phyloP scores from a whole-genome alignment of 2,329 filamentous ascomycete species.

The Thelonectria rubi region DNA sequence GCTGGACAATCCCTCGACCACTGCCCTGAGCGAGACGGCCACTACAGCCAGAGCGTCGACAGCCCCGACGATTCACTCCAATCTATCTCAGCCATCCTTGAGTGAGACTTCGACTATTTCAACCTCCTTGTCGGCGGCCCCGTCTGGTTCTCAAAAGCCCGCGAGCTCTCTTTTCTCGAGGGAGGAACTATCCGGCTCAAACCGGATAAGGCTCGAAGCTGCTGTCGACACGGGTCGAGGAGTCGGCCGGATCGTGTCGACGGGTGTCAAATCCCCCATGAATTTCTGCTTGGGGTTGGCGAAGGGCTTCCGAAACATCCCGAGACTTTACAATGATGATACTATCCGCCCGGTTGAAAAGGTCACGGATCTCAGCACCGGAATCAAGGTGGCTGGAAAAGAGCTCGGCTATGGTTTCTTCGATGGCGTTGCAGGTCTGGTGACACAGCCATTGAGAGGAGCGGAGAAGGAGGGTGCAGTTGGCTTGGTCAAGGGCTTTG shows the following conservation, averaged over 20 bases:
- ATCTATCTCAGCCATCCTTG: slow-evolving; percentile 34
- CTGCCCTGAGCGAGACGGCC: slow-evolving; percentile 22
- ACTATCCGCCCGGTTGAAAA: slow-evolving; percentile 81
- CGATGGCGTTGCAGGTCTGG: slow-evolving; percentile 82
- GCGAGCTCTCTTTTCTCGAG: slow-evolving; percentile 26
- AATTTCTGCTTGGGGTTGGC: slow-evolving; percentile 85
- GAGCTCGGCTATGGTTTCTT: slow-evolving; percentile 81
- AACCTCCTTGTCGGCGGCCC: slow-evolving; percentile 21
- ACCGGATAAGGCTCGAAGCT: slow-evolving; percentile 58
- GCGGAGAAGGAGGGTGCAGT: slow-evolving; percentile 56
- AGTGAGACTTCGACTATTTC: slow-evolving; percentile 37
- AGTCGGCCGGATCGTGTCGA: slow-evolving; percentile 75
- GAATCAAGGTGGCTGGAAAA: slow-evolving; percentile 79
- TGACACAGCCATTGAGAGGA: slow-evolving; percentile 78
- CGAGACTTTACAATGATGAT: slow-evolving; percentile 84
- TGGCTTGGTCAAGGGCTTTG: slow-evolving; percentile 81
- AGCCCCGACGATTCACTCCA: slow-evolving; percentile 29
- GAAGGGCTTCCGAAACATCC: slow-evolving; percentile 88
- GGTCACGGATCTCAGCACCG: slow-evolving; percentile 79
- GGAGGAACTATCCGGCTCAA: slow-evolving; percentile 29
- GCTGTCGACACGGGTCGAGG: slow-evolving; percentile 73
- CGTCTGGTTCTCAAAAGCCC: slow-evolving; percentile 25
- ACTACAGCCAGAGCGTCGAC: slow-evolving; percentile 16
- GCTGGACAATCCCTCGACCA: slow-evolving; percentile 13
- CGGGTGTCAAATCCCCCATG: slow-evolving; percentile 82